Conservation (phyloP, 2,329 filamentous ascomycete genomes). For the Cercospora janseana region DNA sequence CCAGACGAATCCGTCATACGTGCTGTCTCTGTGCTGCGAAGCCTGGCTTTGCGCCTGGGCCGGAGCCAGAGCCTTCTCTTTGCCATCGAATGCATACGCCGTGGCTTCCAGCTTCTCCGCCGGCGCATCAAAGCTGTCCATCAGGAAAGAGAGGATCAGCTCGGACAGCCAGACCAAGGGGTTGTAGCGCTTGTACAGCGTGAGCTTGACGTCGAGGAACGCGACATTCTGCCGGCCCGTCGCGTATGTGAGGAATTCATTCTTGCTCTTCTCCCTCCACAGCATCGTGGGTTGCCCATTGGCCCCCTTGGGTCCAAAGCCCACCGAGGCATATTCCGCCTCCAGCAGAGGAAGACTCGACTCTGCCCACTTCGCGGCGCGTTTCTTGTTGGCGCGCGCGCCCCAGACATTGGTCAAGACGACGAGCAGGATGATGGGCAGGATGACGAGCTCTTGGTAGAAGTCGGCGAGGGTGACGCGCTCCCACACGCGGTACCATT, state of each 20-base stretch:
- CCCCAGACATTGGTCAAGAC: constrained; percentile 79
- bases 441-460: constrained; percentile 77
- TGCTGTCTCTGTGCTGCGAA: constrained; percentile 56
- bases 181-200: constrained; percentile 83
- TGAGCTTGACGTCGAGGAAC: constrained; percentile 82
- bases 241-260: constrained; percentile 83
- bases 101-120: constrained; percentile 72
- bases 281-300: constrained; percentile 51
- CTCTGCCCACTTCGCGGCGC: constrained; percentile 76
- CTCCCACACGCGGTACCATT: constrained; percentile 97
- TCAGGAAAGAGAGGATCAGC: constrained; percentile 67
- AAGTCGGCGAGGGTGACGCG: constrained; percentile 82
- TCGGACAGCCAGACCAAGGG: constrained; percentile 68
- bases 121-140: constrained; percentile 70
- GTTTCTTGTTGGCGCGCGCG: constrained; percentile 72
- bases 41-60: constrained; percentile 48
- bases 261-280: constrained; percentile 81
- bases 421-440: constrained; percentile 71
- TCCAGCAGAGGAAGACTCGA: constrained; percentile 70
- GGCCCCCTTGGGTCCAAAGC: constrained; percentile 61
- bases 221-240: constrained; percentile 91
- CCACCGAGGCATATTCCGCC: constrained; percentile 82
- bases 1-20: constrained; percentile 89
- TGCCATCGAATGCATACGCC: constrained; percentile 87
- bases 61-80: constrained; percentile 74